These are phyloP conservation scores for Stemphylium beticola DNA, from an alignment of 2,329 filamentous ascomycete species.

Conservation along the genomic window DNA sequence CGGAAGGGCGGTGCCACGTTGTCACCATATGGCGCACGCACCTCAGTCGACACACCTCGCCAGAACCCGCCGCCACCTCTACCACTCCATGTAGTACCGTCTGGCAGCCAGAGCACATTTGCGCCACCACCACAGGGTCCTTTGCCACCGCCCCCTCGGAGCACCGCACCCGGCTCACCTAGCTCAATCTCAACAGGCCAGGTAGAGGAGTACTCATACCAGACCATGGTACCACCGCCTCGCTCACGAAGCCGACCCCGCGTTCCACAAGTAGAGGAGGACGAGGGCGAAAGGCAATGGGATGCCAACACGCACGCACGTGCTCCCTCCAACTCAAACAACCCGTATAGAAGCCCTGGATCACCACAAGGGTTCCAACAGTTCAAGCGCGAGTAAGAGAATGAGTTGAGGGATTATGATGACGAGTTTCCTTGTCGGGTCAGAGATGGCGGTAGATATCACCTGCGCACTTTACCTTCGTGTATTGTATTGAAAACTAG, in stretches of 20 bases:
- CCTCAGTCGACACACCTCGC: constrained; percentile 24
- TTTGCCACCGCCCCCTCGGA: constrained; percentile 27
- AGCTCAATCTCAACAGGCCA: constrained; percentile 41
- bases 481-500: constrained; percentile 1
- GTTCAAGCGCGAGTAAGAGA: constrained; percentile 19
- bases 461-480: neutral
- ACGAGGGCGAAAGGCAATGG: constrained; percentile 25
- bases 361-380: constrained; percentile 5
- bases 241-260: constrained; percentile 28
- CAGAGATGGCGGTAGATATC: neutral
- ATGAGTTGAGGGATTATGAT: neutral
- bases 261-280: constrained; percentile 23
- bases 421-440: neutral
- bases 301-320: neutral
- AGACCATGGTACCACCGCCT: constrained; percentile 41
- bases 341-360: constrained; percentile 19
- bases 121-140: constrained; percentile 25
- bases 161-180: constrained; percentile 37
- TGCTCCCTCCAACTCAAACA: constrained; percentile 8
- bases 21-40: constrained; percentile 27
- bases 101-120: constrained; percentile 29
- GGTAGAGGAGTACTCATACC: constrained; percentile 43
- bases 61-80: constrained; percentile 38
- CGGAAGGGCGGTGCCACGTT: constrained; percentile 43
- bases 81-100: constrained; percentile 35